Evolutionary conservation across 2,329 filamentous ascomycete species (phyloP).

Genomic region (Plenodomus tracheiphilus): DNA sequence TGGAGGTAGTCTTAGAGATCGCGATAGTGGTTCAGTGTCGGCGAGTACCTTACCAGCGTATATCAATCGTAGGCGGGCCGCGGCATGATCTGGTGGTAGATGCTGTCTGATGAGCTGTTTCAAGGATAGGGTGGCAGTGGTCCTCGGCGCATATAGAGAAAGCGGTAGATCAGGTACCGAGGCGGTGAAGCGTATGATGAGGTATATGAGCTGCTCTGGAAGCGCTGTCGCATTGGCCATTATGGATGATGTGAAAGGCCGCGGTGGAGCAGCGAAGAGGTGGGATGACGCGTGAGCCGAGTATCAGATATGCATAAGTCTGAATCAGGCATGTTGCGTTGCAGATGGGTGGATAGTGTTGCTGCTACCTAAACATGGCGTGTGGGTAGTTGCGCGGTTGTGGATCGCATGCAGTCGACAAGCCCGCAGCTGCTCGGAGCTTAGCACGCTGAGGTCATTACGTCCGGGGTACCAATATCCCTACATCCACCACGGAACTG

Average conservation of each 20-base stretch:
- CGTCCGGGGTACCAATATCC: constrained; percentile 3
- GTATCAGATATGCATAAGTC: not conserved
- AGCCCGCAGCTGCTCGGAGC: constrained; percentile 20
- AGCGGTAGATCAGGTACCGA: constrained; percentile 82
- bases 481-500: constrained; percentile 1
- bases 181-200: constrained; percentile 89
- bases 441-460: constrained; percentile 28
- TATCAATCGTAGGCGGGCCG: constrained; percentile 82
- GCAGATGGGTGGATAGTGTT: not conserved
- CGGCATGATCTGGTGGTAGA: constrained; percentile 64
- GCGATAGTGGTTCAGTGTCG: constrained; percentile 69
- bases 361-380: not conserved
- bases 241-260: constrained; percentile 10
- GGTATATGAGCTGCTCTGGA: constrained; percentile 59
- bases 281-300: constrained; percentile 3
- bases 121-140: constrained; percentile 74
- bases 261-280: constrained; percentile 2
- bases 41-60: constrained; percentile 84
- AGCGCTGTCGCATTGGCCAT: constrained; percentile 35
- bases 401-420: constrained; percentile 1
- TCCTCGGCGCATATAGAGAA: constrained; percentile 68
- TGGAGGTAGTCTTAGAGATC: constrained; percentile 67
- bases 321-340: constrained; percentile 4
- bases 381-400: constrained; percentile 2
- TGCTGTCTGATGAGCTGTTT: constrained; percentile 79